Percentiles rank a stretch among this genome's conserved stretches.
phyloP scores from a whole-genome alignment of 1,139 yeast genomes.

The Suhomyces taliae region DNA sequence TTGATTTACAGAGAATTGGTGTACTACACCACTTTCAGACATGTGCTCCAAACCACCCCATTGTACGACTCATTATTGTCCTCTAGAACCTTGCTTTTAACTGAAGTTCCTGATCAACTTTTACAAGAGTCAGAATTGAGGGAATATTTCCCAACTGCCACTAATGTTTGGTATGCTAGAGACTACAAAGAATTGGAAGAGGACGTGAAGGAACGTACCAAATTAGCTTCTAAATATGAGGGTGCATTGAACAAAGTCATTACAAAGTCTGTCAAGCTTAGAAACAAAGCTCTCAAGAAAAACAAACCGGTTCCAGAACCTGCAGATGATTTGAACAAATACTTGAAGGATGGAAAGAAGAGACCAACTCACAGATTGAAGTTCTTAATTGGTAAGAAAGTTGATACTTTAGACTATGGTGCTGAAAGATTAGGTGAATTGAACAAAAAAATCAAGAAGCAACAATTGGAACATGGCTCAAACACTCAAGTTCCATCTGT shows the following conservation, averaged over 20 bases:
- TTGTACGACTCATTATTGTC: constrained; percentile 64
- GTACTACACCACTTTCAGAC: constrained; percentile 66
- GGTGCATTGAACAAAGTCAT: constrained; percentile 55
- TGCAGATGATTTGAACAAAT: constrained; percentile 55
- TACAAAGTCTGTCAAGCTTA: constrained; percentile 55
- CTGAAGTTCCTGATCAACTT: constrained; percentile 55
- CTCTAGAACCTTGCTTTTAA: constrained; percentile 65
- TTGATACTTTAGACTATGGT: constrained; percentile 76
- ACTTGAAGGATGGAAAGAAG: constrained; percentile 58
- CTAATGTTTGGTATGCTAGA: constrained; percentile 62
- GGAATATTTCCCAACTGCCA: constrained; percentile 59
- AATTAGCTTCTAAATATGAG: constrained; percentile 58
- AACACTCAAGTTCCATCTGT: constrained; percentile 66
- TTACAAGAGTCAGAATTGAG: constrained; percentile 53
- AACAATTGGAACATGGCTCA: constrained; percentile 52
- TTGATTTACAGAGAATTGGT: constrained; percentile 70
- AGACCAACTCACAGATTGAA: constrained; percentile 67
- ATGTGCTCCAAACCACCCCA: constrained; percentile 68
- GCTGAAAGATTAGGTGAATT: constrained; percentile 65
- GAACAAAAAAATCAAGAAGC: constrained; percentile 60
- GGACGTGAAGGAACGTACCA: constrained; percentile 55
- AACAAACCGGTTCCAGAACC: constrained; percentile 54
- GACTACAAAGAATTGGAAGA: constrained; percentile 54
- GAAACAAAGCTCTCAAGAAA: constrained; percentile 58
- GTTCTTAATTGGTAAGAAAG: constrained; percentile 71